Evolutionary conservation across 192 early-diverging fungal genomes (phyloP).

Genomic region (Backusella westeae): DNA sequence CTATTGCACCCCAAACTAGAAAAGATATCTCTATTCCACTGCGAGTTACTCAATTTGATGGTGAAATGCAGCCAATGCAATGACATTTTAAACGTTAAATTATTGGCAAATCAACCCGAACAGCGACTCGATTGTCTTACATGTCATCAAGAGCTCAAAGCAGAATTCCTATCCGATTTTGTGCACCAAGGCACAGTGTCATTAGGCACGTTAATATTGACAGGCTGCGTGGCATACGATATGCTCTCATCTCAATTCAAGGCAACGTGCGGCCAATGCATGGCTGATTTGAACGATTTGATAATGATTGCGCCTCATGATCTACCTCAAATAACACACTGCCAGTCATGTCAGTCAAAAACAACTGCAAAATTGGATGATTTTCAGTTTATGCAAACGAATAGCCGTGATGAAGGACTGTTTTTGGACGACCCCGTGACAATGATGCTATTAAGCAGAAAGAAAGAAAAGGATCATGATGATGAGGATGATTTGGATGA

Average conservation of each 20-base stretch:
- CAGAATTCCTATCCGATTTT: constrained; percentile 24
- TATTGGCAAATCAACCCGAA: not conserved
- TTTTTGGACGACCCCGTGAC: not conserved
- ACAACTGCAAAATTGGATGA: constrained; percentile 47
- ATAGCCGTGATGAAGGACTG: not conserved
- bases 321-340: constrained; percentile 41
- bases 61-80: constrained; percentile 81
- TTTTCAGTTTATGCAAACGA: constrained; percentile 49
- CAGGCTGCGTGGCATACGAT: constrained; percentile 65
- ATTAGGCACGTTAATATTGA: constrained; percentile 74
- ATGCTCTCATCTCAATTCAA: constrained; percentile 69
- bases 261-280: constrained; percentile 69
- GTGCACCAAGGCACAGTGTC: constrained; percentile 51
- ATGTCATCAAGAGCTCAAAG: constrained; percentile 20
- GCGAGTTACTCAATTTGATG: constrained; percentile 57
- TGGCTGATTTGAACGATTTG: constrained; percentile 42
- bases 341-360: constrained; percentile 45
- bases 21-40: constrained; percentile 66
- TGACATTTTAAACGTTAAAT: constrained; percentile 42
- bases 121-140: constrained; percentile 19
- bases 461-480: not conserved
- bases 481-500: constrained; percentile 40
- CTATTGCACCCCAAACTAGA: constrained; percentile 56
- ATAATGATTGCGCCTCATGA: constrained; percentile 39
- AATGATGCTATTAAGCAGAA: constrained; percentile 11